Base-by-base conservation (phyloP, 345 rosid species). In the Boechera stricta region DNA sequence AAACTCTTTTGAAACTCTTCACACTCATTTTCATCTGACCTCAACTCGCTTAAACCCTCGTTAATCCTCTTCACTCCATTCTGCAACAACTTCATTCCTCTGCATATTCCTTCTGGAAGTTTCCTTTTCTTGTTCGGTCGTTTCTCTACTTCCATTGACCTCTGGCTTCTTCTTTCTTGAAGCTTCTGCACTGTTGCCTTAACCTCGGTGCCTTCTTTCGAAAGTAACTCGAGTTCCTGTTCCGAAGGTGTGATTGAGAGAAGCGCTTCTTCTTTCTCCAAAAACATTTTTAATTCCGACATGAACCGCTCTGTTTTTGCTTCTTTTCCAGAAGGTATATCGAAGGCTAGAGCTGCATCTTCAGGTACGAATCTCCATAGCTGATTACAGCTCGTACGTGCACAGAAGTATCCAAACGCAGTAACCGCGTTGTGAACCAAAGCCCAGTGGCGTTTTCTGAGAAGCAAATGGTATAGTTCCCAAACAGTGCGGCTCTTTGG, bases 351-450 rank as follows among this genome's bases (percentile, higher is more conserved):
- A 56, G 98, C 89, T 4, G 98, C 98, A 74, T 88, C 82, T 38
- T 84, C 86, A 0, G 95, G 98, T 66, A 95, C 87, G 79, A 95
- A 92, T 81, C 84, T 86, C 98, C 99, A 95, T 24, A 95, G 85
- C 78, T 90, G 83, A 78, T 80, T 85, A 84, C 99, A 92, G 65
- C 83, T 61, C 36, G 96, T 88, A 75, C 89, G 91, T 26, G 92
- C 89, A 42, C 98, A 90, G 72, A 94, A 94, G 76, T 89, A 80
- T 32, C 98, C 99, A 72, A 92, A 95, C 41, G 96, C 86, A 49
- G 84, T 80, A 7, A 92, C 59, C 12, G 94, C 88, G 56, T 89
- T 84, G 87, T 95, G 96, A 47, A 73, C 82, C 36, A 92, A 77
- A 57, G 90, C 94, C 98, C 98, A 95, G 69, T 92, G 94, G 39